Evolutionary conservation across 257 asterid species (phyloP).

Genomic region (Solanum pennellii): DNA sequence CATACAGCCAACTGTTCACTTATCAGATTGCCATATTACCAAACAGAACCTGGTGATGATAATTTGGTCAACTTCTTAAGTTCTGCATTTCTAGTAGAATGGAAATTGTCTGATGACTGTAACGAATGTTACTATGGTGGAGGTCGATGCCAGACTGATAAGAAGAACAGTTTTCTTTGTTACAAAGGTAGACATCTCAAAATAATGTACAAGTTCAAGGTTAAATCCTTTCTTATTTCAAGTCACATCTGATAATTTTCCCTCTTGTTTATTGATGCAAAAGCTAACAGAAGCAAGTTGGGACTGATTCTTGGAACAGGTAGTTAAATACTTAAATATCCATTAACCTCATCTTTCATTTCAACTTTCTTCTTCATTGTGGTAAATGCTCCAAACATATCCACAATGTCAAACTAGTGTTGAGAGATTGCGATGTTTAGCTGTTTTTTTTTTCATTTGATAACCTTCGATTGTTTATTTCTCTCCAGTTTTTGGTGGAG

Average conservation of each 20-base stretch:
- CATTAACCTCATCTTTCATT: neutral
- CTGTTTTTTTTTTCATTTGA: neutral
- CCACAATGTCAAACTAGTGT: neutral
- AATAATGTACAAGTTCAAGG: neutral
- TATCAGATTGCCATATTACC: neutral
- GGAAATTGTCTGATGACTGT: neutral
- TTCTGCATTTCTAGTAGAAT: neutral
- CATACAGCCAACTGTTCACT: neutral
- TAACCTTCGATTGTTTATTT: neutral
- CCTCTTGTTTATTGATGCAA: neutral
- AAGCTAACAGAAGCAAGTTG: neutral
- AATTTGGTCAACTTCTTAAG: neutral
- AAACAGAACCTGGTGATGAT: accelerated
- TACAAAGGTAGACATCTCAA: neutral
- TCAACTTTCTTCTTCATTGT: neutral
- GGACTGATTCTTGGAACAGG: neutral
- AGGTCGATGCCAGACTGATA: neutral
- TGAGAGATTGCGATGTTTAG: neutral
- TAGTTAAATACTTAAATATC: neutral
- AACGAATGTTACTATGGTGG: neutral
- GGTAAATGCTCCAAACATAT: neutral
- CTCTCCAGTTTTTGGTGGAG: neutral
- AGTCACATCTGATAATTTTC: neutral
- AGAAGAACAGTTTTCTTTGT: neutral
- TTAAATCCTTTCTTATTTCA: neutral